Base-by-base conservation (phyloP, 164 flowering plant species). In the Aristolochia contorta region DNA sequence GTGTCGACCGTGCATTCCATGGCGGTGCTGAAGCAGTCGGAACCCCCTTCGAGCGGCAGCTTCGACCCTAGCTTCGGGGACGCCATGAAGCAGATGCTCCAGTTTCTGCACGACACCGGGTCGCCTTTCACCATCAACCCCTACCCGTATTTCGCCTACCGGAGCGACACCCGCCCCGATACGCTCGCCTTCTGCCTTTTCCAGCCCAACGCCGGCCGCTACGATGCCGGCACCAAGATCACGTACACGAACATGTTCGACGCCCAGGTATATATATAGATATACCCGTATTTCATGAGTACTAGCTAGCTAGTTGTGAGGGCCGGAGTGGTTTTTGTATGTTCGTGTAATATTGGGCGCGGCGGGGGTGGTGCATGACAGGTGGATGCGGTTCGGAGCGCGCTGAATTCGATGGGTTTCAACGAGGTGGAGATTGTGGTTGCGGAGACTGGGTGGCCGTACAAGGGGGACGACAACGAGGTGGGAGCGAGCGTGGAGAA, bases 361-460 rank as follows among this genome's bases (percentile, higher is more conserved):
- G n/a, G n/a, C n/a, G n/a, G n/a, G n/a, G n/a, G n/a, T n/a, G n/a
- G n/a, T n/a, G n/a, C n/a, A 27, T 27, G 30, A 27, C 75, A 90
- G 96, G 87, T 94, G 51, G 99, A 94, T 77, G 96, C 96, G 1
- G 77, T 94, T 2, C 70, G 74, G 16, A 77, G 96, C 23, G 97
- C 96, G 12, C 62, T 94, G 64, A 79, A 79, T 23, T 63, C 81
- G 7, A 59, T 83, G 74, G 95, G 89, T 13, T 85, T 79, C 74
- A 74, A 80, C 69, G 89, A 76, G 16, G 69, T 94, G 43, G 95
- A 89, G 66, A 89, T 94, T 52, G 67, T 87, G 68, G 86, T 91
- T n/a, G 96, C 97, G 0, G 99, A 94, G 75, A 94, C 99, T 0
- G 99, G 99, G 2, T 94, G 99, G 99, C 87, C 99, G 0, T 91